Conservation (phyloP, 441 rosid species). For the Euphorbia schlechtendalii region DNA sequence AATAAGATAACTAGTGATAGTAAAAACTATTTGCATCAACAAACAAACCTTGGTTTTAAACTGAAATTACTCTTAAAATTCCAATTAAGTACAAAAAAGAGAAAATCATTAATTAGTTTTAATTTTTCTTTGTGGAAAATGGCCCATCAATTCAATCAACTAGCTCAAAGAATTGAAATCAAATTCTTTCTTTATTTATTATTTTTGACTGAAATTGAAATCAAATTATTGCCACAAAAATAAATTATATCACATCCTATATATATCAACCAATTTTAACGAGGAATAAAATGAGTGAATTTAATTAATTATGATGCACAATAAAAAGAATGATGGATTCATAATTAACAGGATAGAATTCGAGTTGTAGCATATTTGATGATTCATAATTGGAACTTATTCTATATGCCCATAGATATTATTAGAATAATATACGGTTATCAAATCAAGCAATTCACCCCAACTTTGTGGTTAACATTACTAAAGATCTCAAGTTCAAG, state of each 20-base stretch:
- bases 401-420: background rate
- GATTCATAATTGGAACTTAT: conserved; percentile 10
- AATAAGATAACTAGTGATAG: too few species aligned
- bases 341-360: background rate
- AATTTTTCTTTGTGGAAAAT: background rate
- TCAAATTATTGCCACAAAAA: conserved; percentile 1
- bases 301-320: background rate
- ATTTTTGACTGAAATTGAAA: background rate
- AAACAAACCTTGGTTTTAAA: too few species aligned
- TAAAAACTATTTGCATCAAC: too few species aligned
- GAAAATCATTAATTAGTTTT: too few species aligned
- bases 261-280: conserved; percentile 4
- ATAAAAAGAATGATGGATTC: background rate
- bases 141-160: conserved; percentile 12
- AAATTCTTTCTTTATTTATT: background rate
- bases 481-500: too few species aligned
- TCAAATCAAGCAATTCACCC: too few species aligned
- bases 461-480: too few species aligned
- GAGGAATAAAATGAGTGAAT: conserved; percentile 6
- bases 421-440: background rate
- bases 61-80: too few species aligned
- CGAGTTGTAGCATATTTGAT: background rate
- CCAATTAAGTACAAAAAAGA: too few species aligned
- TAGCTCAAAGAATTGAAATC: conserved; percentile 3
- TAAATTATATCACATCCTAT: conserved; percentile 10